Evolutionary conservation across 352 stramenopile genomes (phyloP).

Genomic region (Phytophthora crassamura): DNA sequence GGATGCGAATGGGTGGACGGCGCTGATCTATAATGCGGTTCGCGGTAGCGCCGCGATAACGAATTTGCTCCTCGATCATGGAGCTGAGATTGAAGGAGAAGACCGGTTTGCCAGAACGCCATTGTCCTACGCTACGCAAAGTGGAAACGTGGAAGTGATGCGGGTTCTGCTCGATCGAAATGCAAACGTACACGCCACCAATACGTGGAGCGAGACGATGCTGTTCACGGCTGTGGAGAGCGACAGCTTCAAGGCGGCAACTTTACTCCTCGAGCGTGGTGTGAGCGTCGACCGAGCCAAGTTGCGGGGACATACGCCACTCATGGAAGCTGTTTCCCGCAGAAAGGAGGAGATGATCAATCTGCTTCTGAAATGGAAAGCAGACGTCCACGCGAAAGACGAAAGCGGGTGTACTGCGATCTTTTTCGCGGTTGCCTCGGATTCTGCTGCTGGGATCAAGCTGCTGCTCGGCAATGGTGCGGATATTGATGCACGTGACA

Average conservation of each 20-base stretch:
- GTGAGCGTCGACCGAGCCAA: neutral
- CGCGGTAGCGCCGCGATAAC: too few relatives aligned
- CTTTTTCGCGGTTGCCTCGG: too few relatives aligned
- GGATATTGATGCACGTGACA: neutral
- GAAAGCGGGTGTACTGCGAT: neutral
- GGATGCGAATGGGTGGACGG: neutral
- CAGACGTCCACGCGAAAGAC: neutral
- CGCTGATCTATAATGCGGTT: neutral
- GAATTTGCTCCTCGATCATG: neutral
- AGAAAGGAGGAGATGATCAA: neutral
- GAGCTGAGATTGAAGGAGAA: neutral
- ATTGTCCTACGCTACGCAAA: neutral
- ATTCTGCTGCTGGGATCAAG: neutral
- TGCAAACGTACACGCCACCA: neutral
- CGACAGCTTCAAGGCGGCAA: neutral
- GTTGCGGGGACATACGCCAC: neutral
- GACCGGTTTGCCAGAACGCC: neutral
- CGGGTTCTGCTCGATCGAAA: neutral
- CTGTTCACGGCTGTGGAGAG: neutral
- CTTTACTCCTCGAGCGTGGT: neutral
- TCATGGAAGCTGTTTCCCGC: neutral
- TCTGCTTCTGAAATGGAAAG: neutral
- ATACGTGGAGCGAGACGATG: neutral
- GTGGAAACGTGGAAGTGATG: neutral
- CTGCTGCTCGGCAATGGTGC: neutral